Evolutionary conservation across 2,329 filamentous ascomycete species (phyloP).

Genomic region (Aspergillus sp.): DNA sequence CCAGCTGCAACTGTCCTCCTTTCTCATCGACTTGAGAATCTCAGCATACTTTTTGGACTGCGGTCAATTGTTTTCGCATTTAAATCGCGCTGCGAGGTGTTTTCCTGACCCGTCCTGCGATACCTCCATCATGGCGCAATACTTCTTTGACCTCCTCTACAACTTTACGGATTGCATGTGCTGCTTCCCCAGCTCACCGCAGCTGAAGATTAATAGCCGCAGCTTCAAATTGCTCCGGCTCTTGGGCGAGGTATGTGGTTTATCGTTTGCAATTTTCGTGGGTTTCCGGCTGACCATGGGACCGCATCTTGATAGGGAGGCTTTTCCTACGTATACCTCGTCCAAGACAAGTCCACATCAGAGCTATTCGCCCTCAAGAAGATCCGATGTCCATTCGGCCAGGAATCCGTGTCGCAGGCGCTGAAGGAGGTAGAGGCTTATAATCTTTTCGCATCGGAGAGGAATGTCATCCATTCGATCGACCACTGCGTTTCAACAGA

Average conservation of each 20-base stretch:
- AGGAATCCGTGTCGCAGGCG: slow-evolving; percentile 90
- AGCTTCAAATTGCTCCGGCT: slow-evolving; percentile 95
- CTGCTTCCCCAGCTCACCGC: slow-evolving; percentile 92
- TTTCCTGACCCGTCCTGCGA: not conserved
- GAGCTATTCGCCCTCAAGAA: slow-evolving; percentile 95
- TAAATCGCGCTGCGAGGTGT: not conserved
- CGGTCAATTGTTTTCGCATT: not conserved
- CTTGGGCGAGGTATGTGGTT: slow-evolving; percentile 74
- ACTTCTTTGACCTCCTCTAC: slow-evolving; percentile 84
- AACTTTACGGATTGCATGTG: slow-evolving; percentile 92
- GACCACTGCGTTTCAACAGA: slow-evolving; percentile 82
- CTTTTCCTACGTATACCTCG: slow-evolving; percentile 98
- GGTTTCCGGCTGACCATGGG: slow-evolving; percentile 12
- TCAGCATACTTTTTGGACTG: not conserved
- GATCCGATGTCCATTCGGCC: slow-evolving; percentile 96
- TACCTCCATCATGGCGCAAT: slow-evolving; percentile 65
- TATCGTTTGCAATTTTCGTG: slow-evolving; percentile 2
- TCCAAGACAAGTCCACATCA: slow-evolving; percentile 82
- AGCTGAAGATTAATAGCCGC: slow-evolving; percentile 90
- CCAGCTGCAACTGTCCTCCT: not conserved
- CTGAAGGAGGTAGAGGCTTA: slow-evolving; percentile 98
- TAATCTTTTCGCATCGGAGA: slow-evolving; percentile 77
- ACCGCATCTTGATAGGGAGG: slow-evolving; percentile 63
- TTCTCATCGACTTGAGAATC: not conserved
- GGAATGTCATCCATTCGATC: slow-evolving; percentile 81